A percentile compares a stretch with the other conserved stretches of the same genome.
phyloP scores from a whole-genome alignment of 768 basidiomycete genomes.

The Lyophyllum semitale region DNA sequence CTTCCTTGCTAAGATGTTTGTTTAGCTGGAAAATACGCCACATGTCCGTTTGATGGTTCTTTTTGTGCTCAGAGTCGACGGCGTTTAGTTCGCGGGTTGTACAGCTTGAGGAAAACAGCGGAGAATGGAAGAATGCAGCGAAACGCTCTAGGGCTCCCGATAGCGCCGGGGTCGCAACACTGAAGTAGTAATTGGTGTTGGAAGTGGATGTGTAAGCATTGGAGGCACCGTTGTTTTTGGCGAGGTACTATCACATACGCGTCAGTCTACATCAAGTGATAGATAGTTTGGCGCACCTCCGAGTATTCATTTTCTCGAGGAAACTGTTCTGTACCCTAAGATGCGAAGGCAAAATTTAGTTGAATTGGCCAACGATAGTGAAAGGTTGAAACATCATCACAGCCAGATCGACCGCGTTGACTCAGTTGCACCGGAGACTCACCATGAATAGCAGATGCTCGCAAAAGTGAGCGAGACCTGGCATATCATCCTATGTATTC shows the following conservation, averaged over 20 bases:
- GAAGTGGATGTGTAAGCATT: conserved; percentile 94
- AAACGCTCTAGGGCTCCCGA: conserved; percentile 75
- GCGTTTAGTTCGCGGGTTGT: conserved; percentile 91
- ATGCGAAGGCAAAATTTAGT: not conserved
- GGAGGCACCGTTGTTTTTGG: conserved; percentile 80
- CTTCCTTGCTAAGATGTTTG: conserved; percentile 78
- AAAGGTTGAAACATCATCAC: not conserved
- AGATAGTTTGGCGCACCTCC: conserved; percentile 48
- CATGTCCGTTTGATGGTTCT: conserved; percentile 87
- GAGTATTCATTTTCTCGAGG: conserved; percentile 95
- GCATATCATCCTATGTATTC: conserved; percentile 72
- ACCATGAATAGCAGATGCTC: conserved; percentile 98
- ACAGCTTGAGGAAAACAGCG: conserved; percentile 83
- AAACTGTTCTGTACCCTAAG: conserved; percentile 78
- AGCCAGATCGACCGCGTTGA: not conserved
- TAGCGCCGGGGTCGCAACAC: conserved; percentile 63
- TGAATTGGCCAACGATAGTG: not conserved
- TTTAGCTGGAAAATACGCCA: conserved; percentile 96
- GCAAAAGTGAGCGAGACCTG: conserved; percentile 92
- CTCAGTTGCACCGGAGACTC: conserved; percentile 26
- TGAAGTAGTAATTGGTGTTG: conserved; percentile 90
- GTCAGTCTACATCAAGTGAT: conserved; percentile 4
- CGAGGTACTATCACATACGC: conserved; percentile 53
- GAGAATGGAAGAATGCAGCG: conserved; percentile 89
- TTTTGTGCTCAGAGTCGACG: conserved; percentile 96